A percentile compares a stretch with the other conserved stretches of the same genome.
phyloP scores from a whole-genome alignment of 305 asterid genomes.

The Fraxinus floribunda region DNA sequence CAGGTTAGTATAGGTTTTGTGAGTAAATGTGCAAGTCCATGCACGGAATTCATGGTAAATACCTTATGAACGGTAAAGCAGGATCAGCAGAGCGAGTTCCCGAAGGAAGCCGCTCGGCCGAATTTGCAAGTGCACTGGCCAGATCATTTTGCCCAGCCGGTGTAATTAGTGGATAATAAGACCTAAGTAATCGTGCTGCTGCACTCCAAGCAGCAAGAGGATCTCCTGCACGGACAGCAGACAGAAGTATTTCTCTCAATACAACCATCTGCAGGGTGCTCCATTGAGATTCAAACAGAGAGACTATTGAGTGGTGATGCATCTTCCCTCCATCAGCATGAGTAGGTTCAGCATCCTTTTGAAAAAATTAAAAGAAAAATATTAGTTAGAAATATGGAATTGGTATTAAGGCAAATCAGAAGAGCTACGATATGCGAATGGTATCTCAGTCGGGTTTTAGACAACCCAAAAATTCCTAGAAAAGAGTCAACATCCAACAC shows the following conservation, averaged over 20 bases:
- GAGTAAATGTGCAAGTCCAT: background rate
- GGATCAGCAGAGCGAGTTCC: constrained; percentile 95
- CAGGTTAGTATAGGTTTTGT: background rate
- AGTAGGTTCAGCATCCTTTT: constrained; percentile 57
- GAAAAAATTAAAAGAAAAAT: constrained; percentile 22
- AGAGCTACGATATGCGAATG: constrained; percentile 8
- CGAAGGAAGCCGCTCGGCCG: constrained; percentile 90
- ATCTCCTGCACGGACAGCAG: constrained; percentile 98
- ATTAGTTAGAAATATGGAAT: constrained; percentile 21
- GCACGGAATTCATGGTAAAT: constrained; percentile 20
- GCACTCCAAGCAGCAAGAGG: constrained; percentile 99
- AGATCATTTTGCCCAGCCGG: constrained; percentile 97
- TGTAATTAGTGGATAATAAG: constrained; percentile 93
- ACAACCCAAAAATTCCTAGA: background rate
- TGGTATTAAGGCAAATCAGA: constrained; percentile 15
- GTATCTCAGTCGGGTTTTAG: constrained; percentile 15
- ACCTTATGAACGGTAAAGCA: constrained; percentile 96
- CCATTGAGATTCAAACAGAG: constrained; percentile 95
- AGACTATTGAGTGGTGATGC: constrained; percentile 76
- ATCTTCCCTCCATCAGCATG: constrained; percentile 68
- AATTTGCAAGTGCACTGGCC: constrained; percentile 76
- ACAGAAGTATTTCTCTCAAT: constrained; percentile 86
- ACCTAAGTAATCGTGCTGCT: constrained; percentile 93
- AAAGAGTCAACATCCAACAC: background rate
- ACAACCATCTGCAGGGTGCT: constrained; percentile 99